Evolutionary conservation across 1,139 yeast species (phyloP).

Genomic region (Yamadazyma trypodendri): DNA sequence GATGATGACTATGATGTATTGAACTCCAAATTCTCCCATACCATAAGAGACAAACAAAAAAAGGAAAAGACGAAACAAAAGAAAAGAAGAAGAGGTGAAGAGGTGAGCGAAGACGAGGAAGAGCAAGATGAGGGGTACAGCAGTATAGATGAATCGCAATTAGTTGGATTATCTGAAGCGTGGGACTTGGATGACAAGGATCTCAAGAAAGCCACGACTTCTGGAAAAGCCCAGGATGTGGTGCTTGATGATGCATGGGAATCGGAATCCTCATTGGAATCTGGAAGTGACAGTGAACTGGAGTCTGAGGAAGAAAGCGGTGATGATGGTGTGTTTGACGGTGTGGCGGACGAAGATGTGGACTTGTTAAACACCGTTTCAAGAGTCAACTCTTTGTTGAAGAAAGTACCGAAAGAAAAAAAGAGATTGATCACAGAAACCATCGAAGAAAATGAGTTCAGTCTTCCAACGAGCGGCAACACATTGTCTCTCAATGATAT

Average conservation of each 20-base stretch:
- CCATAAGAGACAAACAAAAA: constrained; percentile 56
- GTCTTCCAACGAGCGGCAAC: constrained; percentile 58
- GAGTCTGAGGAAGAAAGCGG: constrained; percentile 17
- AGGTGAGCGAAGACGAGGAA: constrained; percentile 17
- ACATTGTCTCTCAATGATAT: constrained; percentile 72
- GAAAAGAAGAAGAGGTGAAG: constrained; percentile 19
- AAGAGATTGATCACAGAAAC: constrained; percentile 50
- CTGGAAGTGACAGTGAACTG: constrained; percentile 14
- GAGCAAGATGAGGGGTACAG: constrained; percentile 48
- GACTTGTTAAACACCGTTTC: constrained; percentile 38
- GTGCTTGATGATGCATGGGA: constrained; percentile 47
- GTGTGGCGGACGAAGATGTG: constrained; percentile 25
- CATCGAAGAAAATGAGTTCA: constrained; percentile 68
- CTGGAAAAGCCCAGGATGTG: constrained; percentile 26
- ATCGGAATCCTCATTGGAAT: constrained; percentile 22
- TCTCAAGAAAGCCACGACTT: constrained; percentile 20
- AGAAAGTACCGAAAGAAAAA: constrained; percentile 35
- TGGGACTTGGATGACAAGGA: constrained; percentile 82
- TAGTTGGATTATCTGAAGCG: constrained; percentile 76
- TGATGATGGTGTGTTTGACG: constrained; percentile 26
- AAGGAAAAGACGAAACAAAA: constrained; percentile 28
- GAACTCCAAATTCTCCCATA: constrained; percentile 66
- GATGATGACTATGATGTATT: constrained; percentile 72
- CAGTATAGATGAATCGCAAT: constrained; percentile 69
- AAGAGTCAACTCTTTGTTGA: constrained; percentile 27